Conservation (phyloP, 2,329 filamentous ascomycete genomes). For the Tolypocladium nubicola region DNA sequence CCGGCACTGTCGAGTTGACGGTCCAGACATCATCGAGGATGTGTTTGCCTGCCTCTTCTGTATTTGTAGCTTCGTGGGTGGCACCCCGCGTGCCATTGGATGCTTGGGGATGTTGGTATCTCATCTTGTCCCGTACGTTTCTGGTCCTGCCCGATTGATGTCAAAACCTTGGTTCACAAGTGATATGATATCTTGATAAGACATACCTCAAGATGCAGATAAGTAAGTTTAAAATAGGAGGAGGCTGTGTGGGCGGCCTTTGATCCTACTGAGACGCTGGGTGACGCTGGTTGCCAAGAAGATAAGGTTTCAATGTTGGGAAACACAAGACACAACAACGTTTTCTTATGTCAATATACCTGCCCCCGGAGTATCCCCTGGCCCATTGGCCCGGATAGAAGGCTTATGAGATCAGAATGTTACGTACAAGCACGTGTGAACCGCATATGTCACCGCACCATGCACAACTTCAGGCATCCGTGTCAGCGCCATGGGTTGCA, state of each 20-base stretch:
- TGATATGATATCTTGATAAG: neutral
- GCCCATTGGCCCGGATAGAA: neutral
- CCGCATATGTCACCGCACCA: neutral
- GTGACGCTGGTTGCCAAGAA: neutral
- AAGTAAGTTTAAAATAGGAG: neutral
- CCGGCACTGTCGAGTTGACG: constrained; percentile 7
- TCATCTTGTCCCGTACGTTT: neutral
- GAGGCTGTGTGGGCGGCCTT: neutral
- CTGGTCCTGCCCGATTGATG: neutral
- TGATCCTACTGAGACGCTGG: neutral
- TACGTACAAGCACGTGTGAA: neutral
- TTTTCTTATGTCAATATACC: neutral
- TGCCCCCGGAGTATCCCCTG: neutral
- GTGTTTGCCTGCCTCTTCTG: neutral
- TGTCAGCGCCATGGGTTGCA: neutral
- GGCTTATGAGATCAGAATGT: neutral
- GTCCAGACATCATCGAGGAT: constrained; percentile 4
- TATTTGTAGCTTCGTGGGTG: constrained; percentile 1
- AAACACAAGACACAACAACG: neutral
- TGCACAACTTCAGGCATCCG: neutral
- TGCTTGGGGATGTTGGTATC: constrained; percentile 1
- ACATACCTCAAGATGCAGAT: neutral
- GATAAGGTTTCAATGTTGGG: neutral
- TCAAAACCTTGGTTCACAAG: neutral
- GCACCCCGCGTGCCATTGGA: neutral